Evolutionary conservation across 345 rosid species (phyloP), one percentile per base, ranked within the genome.

Genomic region (Syzygium grande): DNA sequence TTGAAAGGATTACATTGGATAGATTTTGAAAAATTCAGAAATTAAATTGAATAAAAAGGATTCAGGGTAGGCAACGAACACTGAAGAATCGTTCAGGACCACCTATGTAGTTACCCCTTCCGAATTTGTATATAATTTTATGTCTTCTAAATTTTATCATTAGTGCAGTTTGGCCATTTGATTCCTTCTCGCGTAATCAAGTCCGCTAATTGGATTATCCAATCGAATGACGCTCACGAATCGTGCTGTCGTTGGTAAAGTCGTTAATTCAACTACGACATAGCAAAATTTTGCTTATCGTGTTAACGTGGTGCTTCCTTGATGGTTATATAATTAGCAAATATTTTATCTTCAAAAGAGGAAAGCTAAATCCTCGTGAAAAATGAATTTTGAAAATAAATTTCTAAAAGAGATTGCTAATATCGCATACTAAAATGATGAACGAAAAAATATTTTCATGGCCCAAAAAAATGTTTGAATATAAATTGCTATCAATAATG

Each of bases 341-440:
- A 68, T 16, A 55, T 55, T 55, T 55, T 25, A 2, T 55, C 59
- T 21, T 55, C 4, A 9, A 21, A 21, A 55, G 59, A 55, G 25
- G 27, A 55, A 55, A 55, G 9, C 59, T 55, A 21, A 22, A 55
- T 0, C 19, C 19, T 15, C 0, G 7, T 3, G 3, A 34, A 17
- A 34, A 34, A 68, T 16, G 1, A 68, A 68, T 34, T 16, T 9
- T 0, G 0, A 30, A 65, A 65, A 30, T 65, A 8, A 65, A 30
- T 30, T 65, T 1, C 2, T 2, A 17, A 34, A 30, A 9, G 1
- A 0, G 4, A 68, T 1, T 0, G 17, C 4, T 63, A 7, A 2
- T 27, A 61, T 12, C 11, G 5, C 4, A 15, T 63, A 29, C 14
- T 7, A 14, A 63, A 29, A 29, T 0, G 29, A 63, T 29, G 3